These are phyloP conservation scores for Hemileia vastatrix DNA, from an alignment of 1,284 basidiomycete genomes.

Conservation along the genomic window DNA sequence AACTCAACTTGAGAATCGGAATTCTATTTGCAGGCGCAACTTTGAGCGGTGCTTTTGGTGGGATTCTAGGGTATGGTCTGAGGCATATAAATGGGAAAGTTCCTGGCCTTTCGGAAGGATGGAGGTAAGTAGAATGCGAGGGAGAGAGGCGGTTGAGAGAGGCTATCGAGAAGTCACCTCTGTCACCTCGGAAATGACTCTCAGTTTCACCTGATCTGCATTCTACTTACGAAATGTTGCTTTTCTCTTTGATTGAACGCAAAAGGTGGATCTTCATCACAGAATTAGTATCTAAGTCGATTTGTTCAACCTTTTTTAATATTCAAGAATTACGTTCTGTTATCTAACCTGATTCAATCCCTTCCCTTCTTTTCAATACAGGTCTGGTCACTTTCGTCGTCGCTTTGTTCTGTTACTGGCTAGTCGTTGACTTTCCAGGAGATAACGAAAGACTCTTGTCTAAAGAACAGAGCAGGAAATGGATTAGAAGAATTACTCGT, in stretches of 20 bases:
- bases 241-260: no score
- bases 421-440: constrained; percentile 37
- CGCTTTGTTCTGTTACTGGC: constrained; percentile 32
- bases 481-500: constrained; percentile 29
- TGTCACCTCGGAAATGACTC: no score
- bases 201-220: no score
- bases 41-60: constrained; percentile 43
- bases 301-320: not conserved
- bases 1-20: constrained; percentile 30
- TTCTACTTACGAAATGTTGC: no score
- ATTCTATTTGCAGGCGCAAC: constrained; percentile 45
- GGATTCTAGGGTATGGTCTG: constrained; percentile 35
- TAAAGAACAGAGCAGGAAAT: constrained; percentile 27
- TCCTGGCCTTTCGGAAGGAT: no score
- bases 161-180: no score
- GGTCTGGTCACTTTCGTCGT: constrained; percentile 34
- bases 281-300: no score
- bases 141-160: constrained; percentile 47
- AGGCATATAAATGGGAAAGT: constrained; percentile 43
- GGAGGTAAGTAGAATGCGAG: no score
- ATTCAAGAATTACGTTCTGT: not conserved
- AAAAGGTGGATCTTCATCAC: no score
- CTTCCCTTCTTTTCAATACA: constrained; percentile 7
- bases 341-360: constrained; percentile 23
- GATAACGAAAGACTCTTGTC: constrained; percentile 29